Base-by-base conservation (phyloP, 306 rosid species). In the Parietaria judaica region DNA sequence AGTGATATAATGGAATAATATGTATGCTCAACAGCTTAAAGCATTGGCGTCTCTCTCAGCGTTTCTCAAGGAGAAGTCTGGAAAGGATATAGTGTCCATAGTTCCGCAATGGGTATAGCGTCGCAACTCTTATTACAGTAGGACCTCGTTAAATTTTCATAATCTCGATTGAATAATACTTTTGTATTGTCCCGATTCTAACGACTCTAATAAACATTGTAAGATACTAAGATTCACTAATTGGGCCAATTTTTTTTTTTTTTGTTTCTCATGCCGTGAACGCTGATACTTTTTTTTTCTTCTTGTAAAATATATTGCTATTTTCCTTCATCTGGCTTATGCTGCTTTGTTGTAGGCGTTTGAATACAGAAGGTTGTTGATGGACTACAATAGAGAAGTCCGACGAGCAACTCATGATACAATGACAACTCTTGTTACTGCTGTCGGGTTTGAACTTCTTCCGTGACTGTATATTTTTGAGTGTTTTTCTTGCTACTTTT, bases 341-440 rank as follows among this genome's bases (percentile, higher is more conserved):
- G 6, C 9, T 14, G 51, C 46, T 58, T 78, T 36, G 69, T 44
- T 64, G 66, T 58, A 91, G 98, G 92, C 81, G 36, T 91, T 91
- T 76, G 96, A 85, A 70, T 91, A 91, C 80, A 91, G 86, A 79
- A 91, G 75, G 76, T 79, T 91, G 73, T 75, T 91, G 89, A 81
- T 88, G 77, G 98, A 91, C 79, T 91, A 91, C 74, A 91, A 82
- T 67, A 85, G 96, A 79, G 98, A 91, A 51, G 96, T 91, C 50
- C 80, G 98, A 78, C 87, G 95, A 65, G 88, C 84, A 35, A 85
- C 98, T 62, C 95, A 91, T 72, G 96, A 91, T 51, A 84, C 95
- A 61, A 91, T 91, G 98, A 72, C 76, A 67, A 71, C 62, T 67
- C 89, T 91, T 69, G 96, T 88, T 56, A 73, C 71, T 48, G 61